These are phyloP conservation scores for Nannochloropsis salina DNA, from an alignment of 108 stramenopile species.

Conservation along the genomic window DNA sequence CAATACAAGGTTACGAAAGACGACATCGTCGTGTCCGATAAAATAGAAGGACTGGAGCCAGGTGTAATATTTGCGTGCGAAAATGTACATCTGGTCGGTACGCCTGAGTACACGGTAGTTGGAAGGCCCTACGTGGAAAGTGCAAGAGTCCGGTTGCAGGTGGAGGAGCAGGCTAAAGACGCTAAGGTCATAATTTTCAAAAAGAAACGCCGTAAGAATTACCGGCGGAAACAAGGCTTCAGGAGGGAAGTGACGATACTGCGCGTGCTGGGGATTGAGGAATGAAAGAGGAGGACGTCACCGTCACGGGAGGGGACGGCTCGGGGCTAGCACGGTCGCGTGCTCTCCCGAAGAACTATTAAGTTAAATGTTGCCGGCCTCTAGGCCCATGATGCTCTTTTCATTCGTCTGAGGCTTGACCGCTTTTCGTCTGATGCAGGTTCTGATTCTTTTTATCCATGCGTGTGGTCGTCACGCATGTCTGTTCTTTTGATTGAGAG, in stretches of 20 bases:
- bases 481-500: too few species aligned
- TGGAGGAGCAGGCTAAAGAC: slow-evolving; percentile 24
- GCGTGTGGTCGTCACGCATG: too few species aligned
- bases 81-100: neutral
- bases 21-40: neutral
- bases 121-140: neutral
- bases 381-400: too few species aligned
- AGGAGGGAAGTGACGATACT: slow-evolving; percentile 17
- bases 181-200: slow-evolving; percentile 21
- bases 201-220: neutral
- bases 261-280: neutral
- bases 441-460: too few species aligned
- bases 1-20: neutral
- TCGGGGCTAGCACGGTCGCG: too few species aligned
- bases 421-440: too few species aligned
- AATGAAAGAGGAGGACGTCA: neutral
- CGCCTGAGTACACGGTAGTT: neutral
- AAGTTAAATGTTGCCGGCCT: too few species aligned
- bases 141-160: neutral
- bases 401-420: too few species aligned
- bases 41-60: neutral
- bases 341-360: too few species aligned
- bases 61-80: neutral
- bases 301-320: too few species aligned
- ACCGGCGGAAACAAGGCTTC: slow-evolving; percentile 1